These are phyloP conservation scores for Royoungia palumana DNA, from an alignment of 768 basidiomycete species.

Conservation along the genomic window DNA sequence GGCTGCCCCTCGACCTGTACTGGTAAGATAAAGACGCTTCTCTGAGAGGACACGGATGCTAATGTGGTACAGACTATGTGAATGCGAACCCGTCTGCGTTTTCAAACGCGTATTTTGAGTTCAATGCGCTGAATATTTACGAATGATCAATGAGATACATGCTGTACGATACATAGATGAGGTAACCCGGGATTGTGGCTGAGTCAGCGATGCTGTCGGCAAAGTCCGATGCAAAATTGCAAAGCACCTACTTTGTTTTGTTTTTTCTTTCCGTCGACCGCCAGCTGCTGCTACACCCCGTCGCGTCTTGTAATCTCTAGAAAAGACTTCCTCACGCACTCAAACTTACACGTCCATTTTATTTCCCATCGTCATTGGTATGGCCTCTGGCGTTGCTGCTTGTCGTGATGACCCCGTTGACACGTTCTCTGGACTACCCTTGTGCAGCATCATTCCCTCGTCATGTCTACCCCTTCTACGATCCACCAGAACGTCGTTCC, in stretches of 20 bases:
- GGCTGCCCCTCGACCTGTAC: constrained; percentile 29
- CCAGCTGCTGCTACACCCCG: constrained; percentile 24
- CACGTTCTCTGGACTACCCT: background rate
- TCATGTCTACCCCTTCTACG: constrained; percentile 43
- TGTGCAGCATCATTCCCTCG: constrained; percentile 28
- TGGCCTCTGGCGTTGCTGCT: too few species aligned
- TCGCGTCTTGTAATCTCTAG: constrained; percentile 36
- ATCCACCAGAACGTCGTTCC: constrained; percentile 69
- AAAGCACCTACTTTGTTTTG: constrained; percentile 14
- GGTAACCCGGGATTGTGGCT: constrained; percentile 15
- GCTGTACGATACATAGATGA: too few species aligned
- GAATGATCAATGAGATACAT: constrained; percentile 8
- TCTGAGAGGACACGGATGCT: background rate
- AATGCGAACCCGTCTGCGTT: constrained; percentile 39
- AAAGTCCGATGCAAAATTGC: constrained; percentile 32
- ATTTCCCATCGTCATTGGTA: constrained; percentile 32
- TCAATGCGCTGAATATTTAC: constrained; percentile 28
- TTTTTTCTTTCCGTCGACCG: constrained; percentile 17
- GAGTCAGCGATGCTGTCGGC: constrained; percentile 29
- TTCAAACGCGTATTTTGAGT: constrained; percentile 28
- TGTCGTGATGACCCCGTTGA: too few species aligned
- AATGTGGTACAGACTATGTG: constrained; percentile 29
- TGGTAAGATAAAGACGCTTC: constrained; percentile 13
- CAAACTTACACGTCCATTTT: constrained; percentile 33
- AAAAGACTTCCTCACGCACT: constrained; percentile 33